phyloP scores from a whole-genome alignment of 805 yeast genomes.

The Starmerella cellae region DNA sequence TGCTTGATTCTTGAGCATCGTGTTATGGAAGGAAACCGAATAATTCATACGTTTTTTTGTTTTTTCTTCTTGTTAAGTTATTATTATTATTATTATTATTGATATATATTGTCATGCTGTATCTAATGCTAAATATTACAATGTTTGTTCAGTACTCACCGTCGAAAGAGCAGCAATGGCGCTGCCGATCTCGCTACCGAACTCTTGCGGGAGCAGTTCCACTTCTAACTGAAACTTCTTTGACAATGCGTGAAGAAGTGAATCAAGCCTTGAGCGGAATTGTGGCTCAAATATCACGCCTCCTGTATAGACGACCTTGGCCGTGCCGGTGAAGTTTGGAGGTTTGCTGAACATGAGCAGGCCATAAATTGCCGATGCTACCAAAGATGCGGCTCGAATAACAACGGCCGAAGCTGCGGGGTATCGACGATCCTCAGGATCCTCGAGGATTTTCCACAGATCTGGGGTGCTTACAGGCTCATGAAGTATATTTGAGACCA shows the following conservation, averaged over 20 bases:
- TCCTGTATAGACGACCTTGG: conserved; percentile 19
- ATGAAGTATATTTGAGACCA: conserved; percentile 3
- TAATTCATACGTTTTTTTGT: background rate
- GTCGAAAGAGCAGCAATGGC: conserved; percentile 5
- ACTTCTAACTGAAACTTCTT: conserved; percentile 3
- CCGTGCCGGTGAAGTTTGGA: background rate
- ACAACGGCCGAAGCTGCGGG: conserved; percentile 11
- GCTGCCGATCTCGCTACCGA: conserved; percentile 21
- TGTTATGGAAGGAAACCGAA: background rate
- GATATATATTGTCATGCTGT: background rate
- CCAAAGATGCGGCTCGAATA: conserved; percentile 15
- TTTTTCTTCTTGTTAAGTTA: too few species aligned
- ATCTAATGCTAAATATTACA: too few species aligned
- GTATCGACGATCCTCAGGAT: background rate
- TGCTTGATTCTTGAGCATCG: conserved; percentile 1
- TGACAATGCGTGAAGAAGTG: conserved; percentile 1
- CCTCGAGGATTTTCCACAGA: conserved; percentile 8
- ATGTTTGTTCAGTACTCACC: background rate
- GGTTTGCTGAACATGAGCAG: conserved; percentile 1
- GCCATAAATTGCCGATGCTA: conserved; percentile 16
- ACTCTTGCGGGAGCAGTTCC: conserved; percentile 12
- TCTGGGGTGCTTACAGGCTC: conserved; percentile 4
- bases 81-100: background rate
- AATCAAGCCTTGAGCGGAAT: conserved; percentile 10
- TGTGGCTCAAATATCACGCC: conserved; percentile 19